These are phyloP conservation scores for Microbotryum intermedium DNA, from an alignment of 1,284 basidiomycete genomes.

Conservation along the genomic window DNA sequence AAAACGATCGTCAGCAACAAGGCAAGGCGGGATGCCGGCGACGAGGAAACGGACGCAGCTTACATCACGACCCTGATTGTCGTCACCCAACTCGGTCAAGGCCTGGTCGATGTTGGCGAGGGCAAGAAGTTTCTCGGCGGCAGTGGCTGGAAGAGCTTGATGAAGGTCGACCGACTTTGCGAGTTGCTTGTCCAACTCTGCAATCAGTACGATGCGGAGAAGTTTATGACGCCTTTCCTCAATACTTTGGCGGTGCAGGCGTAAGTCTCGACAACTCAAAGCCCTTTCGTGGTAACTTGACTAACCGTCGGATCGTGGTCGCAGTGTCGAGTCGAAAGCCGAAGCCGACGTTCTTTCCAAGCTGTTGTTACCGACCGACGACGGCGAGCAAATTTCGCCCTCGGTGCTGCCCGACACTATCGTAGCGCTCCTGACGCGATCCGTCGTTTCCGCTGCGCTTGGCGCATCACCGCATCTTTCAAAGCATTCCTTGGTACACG, in stretches of 20 bases:
- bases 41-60: constrained; percentile 41
- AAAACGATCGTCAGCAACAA: constrained; percentile 46
- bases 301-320: no score
- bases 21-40: constrained; percentile 42
- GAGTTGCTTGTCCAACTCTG: constrained; percentile 22
- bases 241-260: constrained; percentile 18
- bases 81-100: constrained; percentile 37
- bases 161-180: constrained; percentile 18
- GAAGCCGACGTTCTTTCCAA: constrained; percentile 6
- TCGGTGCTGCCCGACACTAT: constrained; percentile 8
- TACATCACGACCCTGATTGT: constrained; percentile 53
- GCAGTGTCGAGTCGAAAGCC: no score
- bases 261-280: background rate
- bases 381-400: background rate
- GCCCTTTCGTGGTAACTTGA: no score
- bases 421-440: background rate
- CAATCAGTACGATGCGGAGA: constrained; percentile 24
- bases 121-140: constrained; percentile 28
- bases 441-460: background rate
- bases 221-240: constrained; percentile 29
- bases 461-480: background rate
- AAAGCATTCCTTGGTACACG: background rate
- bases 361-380: background rate
- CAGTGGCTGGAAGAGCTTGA: constrained; percentile 23
- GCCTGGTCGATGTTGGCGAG: constrained; percentile 14